Evolutionary conservation across 805 yeast species (phyloP), one percentile per base, ranked within the genome.

Genomic region (Yamadazyma paraphyllophila): DNA sequence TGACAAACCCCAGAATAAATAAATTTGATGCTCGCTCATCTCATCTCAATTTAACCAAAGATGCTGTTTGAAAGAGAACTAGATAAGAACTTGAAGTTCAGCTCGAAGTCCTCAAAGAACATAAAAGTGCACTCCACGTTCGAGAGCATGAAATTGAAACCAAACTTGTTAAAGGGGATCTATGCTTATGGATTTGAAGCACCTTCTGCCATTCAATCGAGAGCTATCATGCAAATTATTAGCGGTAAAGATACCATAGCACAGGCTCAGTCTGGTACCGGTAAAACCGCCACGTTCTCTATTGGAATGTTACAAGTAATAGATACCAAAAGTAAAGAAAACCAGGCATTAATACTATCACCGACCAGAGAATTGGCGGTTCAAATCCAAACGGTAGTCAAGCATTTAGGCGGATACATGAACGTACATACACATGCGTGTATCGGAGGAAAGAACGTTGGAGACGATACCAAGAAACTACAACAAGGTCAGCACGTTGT

Each of bases 241-340:
- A 84, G 83, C 62, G 97, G 97, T 46, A 83, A 90, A 69, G 99
- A 94, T 69, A 95, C 91, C 44, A 82, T 94, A 53, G 99, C 99
- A 50, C 99, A 94, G 74, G 98, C 99, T 48, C 99, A 94, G 73
- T 89, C 97, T 31, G 99, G 99, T 71, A 94, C 99, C 41, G 99
- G 99, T 72, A 94, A 94, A 75, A 94, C 99, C 25, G 99, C 98
- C 54, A 94, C 99, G 39, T 94, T 94, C 77, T 80, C 97, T 53
- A 92, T 94, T 55, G 92, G 96, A 20, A 87, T 90, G 77, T 74
- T 94, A 54, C 96, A 94, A 70, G 87, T 81, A 52, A 79, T 94
- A 45, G 96, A 92, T 57, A 74, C 83, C 46, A 79, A 76, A 52
- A 71, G 80, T 52, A 78, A 82, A 61, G 87, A 86, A 52, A 78